These are phyloP conservation scores for Colletotrichum filicis DNA, from an alignment of 2,329 filamentous ascomycete genomes.

Conservation along the genomic window DNA sequence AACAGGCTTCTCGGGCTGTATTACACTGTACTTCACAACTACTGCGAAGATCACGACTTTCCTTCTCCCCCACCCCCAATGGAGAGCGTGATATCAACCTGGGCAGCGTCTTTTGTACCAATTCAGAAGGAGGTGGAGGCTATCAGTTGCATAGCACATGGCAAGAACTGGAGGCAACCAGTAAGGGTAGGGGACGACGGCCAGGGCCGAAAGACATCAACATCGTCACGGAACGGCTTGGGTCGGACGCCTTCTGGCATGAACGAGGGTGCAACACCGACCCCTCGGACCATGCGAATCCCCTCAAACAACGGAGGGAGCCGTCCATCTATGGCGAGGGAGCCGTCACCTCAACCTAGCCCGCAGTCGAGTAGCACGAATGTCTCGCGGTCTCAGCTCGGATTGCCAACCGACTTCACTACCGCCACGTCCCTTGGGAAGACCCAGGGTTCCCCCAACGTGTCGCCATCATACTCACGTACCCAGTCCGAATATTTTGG, in stretches of 20 bases:
- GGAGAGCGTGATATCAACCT: conserved; percentile 75
- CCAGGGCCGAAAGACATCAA: conserved; percentile 40
- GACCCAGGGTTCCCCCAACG: conserved; percentile 42
- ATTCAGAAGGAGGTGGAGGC: conserved; percentile 74
- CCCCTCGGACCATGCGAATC: conserved; percentile 49
- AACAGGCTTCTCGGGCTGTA: conserved; percentile 81
- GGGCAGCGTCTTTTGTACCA: conserved; percentile 72
- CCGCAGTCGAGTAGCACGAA: conserved; percentile 42
- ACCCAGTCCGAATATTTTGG: conserved; percentile 45
- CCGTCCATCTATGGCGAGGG: conserved; percentile 17
- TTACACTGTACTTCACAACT: conserved; percentile 81
- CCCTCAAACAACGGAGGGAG: conserved; percentile 47
- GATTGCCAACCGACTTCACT: conserved; percentile 56
- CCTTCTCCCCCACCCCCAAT: conserved; percentile 79
- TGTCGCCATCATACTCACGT: conserved; percentile 38
- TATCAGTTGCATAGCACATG: conserved; percentile 71
- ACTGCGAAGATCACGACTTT: conserved; percentile 75
- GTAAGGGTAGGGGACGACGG: conserved; percentile 49
- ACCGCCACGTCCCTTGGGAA: conserved; percentile 54
- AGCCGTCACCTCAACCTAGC: conserved; percentile 42
- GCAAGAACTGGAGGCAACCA: conserved; percentile 68
- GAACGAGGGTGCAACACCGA: conserved; percentile 37
- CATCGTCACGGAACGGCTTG: conserved; percentile 46
- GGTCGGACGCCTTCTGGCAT: conserved; percentile 55
- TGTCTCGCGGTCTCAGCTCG: conserved; percentile 41